Evolutionary conservation across 441 rosid genomes (phyloP), one percentile per base, ranked within the genome.

Genomic region (Raphanus hybrid): DNA sequence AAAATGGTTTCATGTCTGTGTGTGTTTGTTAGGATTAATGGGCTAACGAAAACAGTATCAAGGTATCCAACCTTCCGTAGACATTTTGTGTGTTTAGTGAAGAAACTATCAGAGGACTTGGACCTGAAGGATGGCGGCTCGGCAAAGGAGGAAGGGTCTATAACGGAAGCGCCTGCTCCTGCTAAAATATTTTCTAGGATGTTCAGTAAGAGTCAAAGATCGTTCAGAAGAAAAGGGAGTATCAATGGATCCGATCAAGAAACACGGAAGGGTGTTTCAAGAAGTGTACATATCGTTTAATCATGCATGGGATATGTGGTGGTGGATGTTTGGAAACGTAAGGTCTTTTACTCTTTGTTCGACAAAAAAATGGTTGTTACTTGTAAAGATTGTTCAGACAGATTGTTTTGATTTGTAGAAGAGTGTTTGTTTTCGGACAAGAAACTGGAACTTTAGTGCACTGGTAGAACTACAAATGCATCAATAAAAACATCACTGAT

Each of bases 41-140:
- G 98, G 59, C 78, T 93, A 54, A 88, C 89, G 41, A 93, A 84
- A 83, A 87, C 92, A 2, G 73, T 90, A 32, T 91, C 95, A 10
- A 90, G 97, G 84, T 91, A 84, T 85, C 98, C 98, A 15, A 93
- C 97, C 34, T 88, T 79, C 57, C 82, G 87, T 63, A 86, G 97
- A 3, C 88, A 83, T 66, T 91, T 89, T 34, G 85, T 80, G 9
- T n/a, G 39, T 29, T 85, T 93, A 16, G 87, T 90, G 58, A 78
- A 85, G 78, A 85, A 32, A 9, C 71, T 93, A 5, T 84, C 85
- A 1, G 94, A 89, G 76, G 82, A 90, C 63, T 84, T 90, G 60
- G 85, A 80, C 5, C 76, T 70, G 78, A 87, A 83, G 84, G 34
- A 18, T 55, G 63, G 4, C 0, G 64, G 74, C 35, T 57, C 54